Evolutionary conservation across 257 asterid species (phyloP).

Genomic region (Plantago elongata): DNA sequence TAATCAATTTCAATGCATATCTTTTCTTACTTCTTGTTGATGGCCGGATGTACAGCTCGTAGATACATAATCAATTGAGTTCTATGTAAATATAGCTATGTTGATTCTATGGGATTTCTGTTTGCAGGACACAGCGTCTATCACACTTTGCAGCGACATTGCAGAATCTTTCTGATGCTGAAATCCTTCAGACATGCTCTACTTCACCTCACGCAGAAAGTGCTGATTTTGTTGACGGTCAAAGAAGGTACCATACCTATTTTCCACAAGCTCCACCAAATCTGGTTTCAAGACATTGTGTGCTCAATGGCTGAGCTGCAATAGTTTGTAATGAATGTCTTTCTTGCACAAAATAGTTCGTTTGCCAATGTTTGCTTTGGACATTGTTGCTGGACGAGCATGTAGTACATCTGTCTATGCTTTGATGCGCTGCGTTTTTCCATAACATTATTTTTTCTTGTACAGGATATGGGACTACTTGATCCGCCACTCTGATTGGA

Average conservation of each 20-base stretch:
- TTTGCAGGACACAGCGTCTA: conserved; percentile 47
- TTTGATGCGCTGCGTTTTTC: no score
- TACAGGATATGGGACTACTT: conserved; percentile 72
- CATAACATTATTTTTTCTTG: conserved; percentile 7
- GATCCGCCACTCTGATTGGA: conserved; percentile 66
- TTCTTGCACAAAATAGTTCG: no score
- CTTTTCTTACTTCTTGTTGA: no score
- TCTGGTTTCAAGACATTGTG: not conserved
- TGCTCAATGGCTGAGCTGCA: not conserved
- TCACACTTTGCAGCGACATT: conserved; percentile 41
- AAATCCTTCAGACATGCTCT: conserved; percentile 72
- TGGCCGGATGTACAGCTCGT: no score
- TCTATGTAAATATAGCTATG: not conserved
- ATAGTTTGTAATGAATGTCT: not conserved
- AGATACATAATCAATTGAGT: no score
- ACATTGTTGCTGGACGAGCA: no score
- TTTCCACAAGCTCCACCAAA: no score
- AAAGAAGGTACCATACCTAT: conserved; percentile 47
- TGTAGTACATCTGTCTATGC: no score
- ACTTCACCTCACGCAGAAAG: conserved; percentile 85
- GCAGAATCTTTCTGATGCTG: conserved; percentile 59
- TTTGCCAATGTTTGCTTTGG: no score
- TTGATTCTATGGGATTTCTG: conserved; percentile 10
- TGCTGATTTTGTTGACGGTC: conserved; percentile 67
- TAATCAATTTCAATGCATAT: no score